Base-by-base conservation (phyloP, 768 basidiomycete species). In the Punctularia strigosozonata region DNA sequence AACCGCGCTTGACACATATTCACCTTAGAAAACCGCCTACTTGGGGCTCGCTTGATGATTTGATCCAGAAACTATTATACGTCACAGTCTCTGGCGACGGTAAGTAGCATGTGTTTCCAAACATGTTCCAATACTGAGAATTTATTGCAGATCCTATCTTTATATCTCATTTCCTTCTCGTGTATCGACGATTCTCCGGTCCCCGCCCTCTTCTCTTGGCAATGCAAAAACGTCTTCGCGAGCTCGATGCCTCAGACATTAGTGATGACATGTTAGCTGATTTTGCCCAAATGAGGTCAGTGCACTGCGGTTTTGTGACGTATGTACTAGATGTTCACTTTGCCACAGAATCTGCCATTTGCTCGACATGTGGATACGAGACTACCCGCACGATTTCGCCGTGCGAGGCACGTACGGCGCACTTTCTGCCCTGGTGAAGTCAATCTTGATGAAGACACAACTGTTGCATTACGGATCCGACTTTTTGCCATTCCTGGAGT, bases 181-280 rank as follows among this genome's bases (percentile, higher is more conserved):
- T 84, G 6, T 89, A 85, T 52, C 80, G 87, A 25, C 68, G 84
- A 43, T 91, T 90, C 53, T 71, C 85, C 25, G 80, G 71, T 25
- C 86, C 87, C 6, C 73, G 87, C 30, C 79, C 69, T 42, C 62
- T 91, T 14, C 63, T 91, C 14, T 64, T 88, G 32, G 80, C 84
- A 4, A 86, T 91, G 80, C 83, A 88, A 57, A 83, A 86, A 52
- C 77, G 84, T 34, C 80, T 89, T 71, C 75, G 81, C 24, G 75
- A 80, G 46, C 62, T 90, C 12, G 80, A 83, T 50, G 71, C 72
- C 38, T 74, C 79, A 14, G n/a, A n/a, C n/a, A 69, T 71, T 13
- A 75, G 75, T 5, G 85, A 90, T 61, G 80, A 80, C 1, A 80
- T 88, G 75, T 82, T 89, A 57, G 83, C 84, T 6, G 82, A 78